Percentiles rank a stretch among this genome's conserved stretches.
These are phyloP conservation scores for Echria macrotheca DNA, from an alignment of 495 filamentous ascomycete species.

Conservation along the genomic window DNA sequence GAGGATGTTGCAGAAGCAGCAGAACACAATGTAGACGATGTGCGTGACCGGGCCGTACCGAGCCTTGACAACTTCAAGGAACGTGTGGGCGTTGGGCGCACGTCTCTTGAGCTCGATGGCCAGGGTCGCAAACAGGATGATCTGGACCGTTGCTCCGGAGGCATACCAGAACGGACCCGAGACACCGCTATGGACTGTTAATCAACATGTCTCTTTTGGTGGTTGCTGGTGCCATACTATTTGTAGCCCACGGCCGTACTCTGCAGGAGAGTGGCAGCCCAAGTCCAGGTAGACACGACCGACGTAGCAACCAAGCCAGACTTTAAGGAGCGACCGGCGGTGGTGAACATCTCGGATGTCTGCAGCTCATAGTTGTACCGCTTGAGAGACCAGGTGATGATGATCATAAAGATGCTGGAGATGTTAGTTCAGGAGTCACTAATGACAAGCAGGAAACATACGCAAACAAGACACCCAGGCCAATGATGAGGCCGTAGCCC, in stretches of 20 bases:
- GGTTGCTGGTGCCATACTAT: conserved; percentile 4
- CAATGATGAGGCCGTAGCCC: conserved; percentile 11
- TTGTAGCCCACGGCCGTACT: conserved; percentile 1
- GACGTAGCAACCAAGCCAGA: conserved; percentile 7
- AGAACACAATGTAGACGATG: conserved; percentile 28
- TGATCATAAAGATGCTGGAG: background rate
- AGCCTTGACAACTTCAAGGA: conserved; percentile 37
- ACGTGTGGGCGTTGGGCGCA: conserved; percentile 42
- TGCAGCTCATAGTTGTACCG: conserved; percentile 10
- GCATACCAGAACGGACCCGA: conserved; percentile 36
- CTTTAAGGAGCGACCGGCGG: conserved; percentile 4
- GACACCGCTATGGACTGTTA: conserved; percentile 9
- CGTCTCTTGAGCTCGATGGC: conserved; percentile 45
- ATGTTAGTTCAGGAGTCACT: background rate
- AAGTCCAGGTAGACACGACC: conserved; percentile 3
- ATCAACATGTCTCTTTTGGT: no score
- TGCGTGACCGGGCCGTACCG: conserved; percentile 33
- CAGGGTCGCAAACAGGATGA: conserved; percentile 42
- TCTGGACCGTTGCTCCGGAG: conserved; percentile 41
- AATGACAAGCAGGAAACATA: background rate
- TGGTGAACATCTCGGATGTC: conserved; percentile 7
- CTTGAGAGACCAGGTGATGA: conserved; percentile 8
- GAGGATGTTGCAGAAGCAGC: conserved; percentile 15
- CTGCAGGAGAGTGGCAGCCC: conserved; percentile 9
- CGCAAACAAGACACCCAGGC: conserved; percentile 8